phyloP scores from a whole-genome alignment of 2,329 filamentous ascomycete genomes.

The Botrytis deweyae region DNA sequence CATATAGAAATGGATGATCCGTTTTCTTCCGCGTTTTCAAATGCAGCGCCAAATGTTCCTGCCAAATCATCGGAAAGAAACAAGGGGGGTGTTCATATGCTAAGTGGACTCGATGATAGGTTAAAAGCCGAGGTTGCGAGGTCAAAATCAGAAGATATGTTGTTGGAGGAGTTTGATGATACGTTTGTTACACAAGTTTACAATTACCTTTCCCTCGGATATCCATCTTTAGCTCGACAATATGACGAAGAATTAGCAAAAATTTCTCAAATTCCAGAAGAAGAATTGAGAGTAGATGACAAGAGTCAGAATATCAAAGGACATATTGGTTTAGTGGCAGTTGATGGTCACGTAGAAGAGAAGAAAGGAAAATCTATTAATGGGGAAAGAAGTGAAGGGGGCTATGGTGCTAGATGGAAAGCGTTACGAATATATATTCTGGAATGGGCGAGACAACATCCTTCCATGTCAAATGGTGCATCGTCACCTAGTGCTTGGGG shows the following conservation, averaged over 20 bases:
- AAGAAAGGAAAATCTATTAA: conserved; percentile 40
- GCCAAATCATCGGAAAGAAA: conserved; percentile 17
- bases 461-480: conserved; percentile 61
- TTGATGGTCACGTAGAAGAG: conserved; percentile 17
- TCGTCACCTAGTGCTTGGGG: conserved; percentile 63
- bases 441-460: conserved; percentile 89
- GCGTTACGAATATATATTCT: conserved; percentile 80
- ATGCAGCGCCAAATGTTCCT: conserved; percentile 22
- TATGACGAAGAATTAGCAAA: conserved; percentile 85
- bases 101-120: conserved; percentile 36
- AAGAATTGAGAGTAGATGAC: conserved; percentile 72
- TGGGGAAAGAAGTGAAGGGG: conserved; percentile 39
- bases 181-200: conserved; percentile 92
- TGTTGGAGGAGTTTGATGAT: conserved; percentile 72
- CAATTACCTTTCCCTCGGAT: conserved; percentile 92
- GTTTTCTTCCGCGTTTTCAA: conserved; percentile 37
- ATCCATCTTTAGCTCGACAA: conserved; percentile 77
- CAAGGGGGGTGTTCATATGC: conserved; percentile 35
- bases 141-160: conserved; percentile 37
- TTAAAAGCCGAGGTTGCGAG: conserved; percentile 34
- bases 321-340: conserved; percentile 65
- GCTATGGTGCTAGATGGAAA: conserved; percentile 70
- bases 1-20: conserved; percentile 40
- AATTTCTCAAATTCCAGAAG: conserved; percentile 69
- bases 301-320: conserved; percentile 64